Evolutionary conservation across 306 rosid genomes (phyloP), one percentile per base, ranked within the genome.

Genomic region (Inga leiocalycina): DNA sequence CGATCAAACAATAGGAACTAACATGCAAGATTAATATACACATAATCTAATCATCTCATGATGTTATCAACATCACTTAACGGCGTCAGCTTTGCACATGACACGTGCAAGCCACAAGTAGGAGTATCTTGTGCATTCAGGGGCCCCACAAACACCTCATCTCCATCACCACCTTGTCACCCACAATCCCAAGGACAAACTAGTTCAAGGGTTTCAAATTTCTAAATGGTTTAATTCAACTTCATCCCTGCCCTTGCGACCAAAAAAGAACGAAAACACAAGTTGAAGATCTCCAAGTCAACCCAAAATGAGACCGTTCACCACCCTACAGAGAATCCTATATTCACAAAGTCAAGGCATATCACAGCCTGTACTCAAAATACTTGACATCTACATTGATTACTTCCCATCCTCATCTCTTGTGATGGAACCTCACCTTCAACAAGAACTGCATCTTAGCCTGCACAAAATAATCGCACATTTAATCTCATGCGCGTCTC

Each of bases 371-470:
- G 6, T 17, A 17, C 72, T 17, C 24, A 67, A 81, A 84, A 88
- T 39, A 75, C 80, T 27, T 41, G 68, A 76, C 82, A n/a, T 86
- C 83, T 37, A 22, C 6, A 65, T 39, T 6, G 34, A 34, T 65
- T 37, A 27, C 65, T 80, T 78, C 66, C 81, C 46, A 20, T 76
- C 79, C 80, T 93, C 89, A 96, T 84, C 88, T 87, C 91, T 92
- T 93, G 90, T 92, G 93, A 82, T 90, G 91, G 87, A 96, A 96
- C 92, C 82, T 89, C 88, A 96, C 99, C 88, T 93, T 96, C 92
- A 96, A 85, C 82, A 93, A 89, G 92, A 80, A 93, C 83, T 96
- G 99, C 98, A 93, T 89, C 91, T 96, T 96, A 39, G 92, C 97
- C 99, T 93, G 94, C 78, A 68, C 81, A 81, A 76, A 67, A 79